phyloP scores from a whole-genome alignment of 1,139 yeast species.

The Geotrichum bryndzae region DNA sequence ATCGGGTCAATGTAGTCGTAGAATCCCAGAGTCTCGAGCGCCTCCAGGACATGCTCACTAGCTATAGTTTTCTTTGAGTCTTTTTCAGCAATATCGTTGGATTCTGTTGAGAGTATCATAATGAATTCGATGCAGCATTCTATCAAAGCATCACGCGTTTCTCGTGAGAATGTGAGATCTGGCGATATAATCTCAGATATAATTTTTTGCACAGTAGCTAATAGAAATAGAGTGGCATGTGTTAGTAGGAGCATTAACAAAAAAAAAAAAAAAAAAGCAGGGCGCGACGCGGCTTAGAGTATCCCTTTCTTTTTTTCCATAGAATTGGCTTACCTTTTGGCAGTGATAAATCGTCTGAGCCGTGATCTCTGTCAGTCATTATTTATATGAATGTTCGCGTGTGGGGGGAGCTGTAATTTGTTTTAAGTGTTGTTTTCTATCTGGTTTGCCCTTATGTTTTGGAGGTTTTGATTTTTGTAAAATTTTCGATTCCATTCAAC shows the following conservation, averaged over 20 bases:
- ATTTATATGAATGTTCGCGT: background rate
- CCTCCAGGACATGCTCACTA: constrained; percentile 90
- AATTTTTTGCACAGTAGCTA: constrained; percentile 93
- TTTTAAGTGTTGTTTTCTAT: background rate
- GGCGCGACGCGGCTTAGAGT: background rate
- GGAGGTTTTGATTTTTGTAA: background rate
- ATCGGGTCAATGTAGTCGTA: constrained; percentile 77
- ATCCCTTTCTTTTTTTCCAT: background rate
- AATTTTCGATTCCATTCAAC: background rate
- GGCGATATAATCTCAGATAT: constrained; percentile 82
- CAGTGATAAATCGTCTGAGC: constrained; percentile 15
- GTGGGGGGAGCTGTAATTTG: background rate
- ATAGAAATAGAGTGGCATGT: background rate
- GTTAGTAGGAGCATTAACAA: no score
- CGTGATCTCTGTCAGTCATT: constrained; percentile 17
- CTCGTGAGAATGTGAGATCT: constrained; percentile 83
- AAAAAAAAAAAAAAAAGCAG: background rate
- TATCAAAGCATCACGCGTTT: constrained; percentile 90
- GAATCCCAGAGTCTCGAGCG: constrained; percentile 83
- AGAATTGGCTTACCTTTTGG: constrained; percentile 11
- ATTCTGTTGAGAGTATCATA: constrained; percentile 88
- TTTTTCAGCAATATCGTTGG: constrained; percentile 93
- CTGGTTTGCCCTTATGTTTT: background rate
- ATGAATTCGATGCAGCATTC: constrained; percentile 95
- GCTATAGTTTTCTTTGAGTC: constrained; percentile 96